Percentiles rank a stretch among this genome's conserved stretches.
Evolutionary conservation across 2,329 filamentous ascomycete species (phyloP).

Genomic region (Fusarium pseudocircinatum): DNA sequence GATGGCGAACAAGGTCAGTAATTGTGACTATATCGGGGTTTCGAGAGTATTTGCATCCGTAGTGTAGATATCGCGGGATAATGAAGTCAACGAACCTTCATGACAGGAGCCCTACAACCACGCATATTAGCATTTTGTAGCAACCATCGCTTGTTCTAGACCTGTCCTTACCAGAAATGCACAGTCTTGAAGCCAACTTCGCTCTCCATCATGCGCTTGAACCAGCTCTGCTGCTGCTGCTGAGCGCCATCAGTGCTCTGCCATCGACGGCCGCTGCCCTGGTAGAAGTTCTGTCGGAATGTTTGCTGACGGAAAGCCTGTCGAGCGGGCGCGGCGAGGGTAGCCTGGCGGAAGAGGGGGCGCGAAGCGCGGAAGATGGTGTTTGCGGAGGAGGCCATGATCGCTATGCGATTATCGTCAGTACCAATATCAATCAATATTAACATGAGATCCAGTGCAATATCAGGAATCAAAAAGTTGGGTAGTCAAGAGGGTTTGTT

Average conservation of each 20-base stretch:
- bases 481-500: background rate
- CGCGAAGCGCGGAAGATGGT: slow-evolving; percentile 64
- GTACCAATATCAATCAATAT: slow-evolving; percentile 1
- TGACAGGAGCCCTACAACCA: slow-evolving; percentile 81
- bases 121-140: slow-evolving; percentile 34
- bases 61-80: background rate
- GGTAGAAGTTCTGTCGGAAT: slow-evolving; percentile 55
- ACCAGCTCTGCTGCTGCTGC: slow-evolving; percentile 60
- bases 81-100: slow-evolving; percentile 66
- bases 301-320: slow-evolving; percentile 60
- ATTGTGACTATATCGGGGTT: background rate
- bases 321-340: slow-evolving; percentile 63
- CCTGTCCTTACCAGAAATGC: slow-evolving; percentile 82
- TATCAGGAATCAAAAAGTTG: background rate
- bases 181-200: slow-evolving; percentile 89
- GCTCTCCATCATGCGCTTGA: slow-evolving; percentile 86
- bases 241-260: slow-evolving; percentile 71
- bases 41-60: background rate
- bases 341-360: slow-evolving; percentile 65
- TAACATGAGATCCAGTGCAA: background rate
- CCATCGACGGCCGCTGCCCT: slow-evolving; percentile 62
- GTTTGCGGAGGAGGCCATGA: slow-evolving; percentile 59
- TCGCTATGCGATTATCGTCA: slow-evolving; percentile 26
- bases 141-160: background rate
- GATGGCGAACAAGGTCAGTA: slow-evolving; percentile 17